Evolutionary conservation across 2,329 filamentous ascomycete species (phyloP).

Genomic region (Clarireedia homoeocarpa): DNA sequence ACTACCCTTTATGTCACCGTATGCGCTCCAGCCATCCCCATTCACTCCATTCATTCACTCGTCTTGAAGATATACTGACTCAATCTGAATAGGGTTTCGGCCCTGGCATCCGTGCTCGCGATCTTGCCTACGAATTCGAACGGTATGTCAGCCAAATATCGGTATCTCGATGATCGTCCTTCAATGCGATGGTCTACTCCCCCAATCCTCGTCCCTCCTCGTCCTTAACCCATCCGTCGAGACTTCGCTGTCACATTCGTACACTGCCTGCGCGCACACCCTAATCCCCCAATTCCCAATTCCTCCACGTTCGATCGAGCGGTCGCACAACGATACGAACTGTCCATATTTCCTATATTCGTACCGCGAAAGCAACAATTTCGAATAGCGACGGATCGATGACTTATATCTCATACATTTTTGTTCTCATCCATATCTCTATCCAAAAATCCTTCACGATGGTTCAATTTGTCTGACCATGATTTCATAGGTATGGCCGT

Average conservation of each 20-base stretch:
- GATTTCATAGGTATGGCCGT: constrained; percentile 71
- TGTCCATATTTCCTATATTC: constrained; percentile 25
- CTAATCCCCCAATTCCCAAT: constrained; percentile 25
- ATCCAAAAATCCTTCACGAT: constrained; percentile 18
- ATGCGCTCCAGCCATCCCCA: constrained; percentile 11
- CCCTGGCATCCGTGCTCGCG: constrained; percentile 95
- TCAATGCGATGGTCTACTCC: constrained; percentile 31
- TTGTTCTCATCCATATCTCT: constrained; percentile 19
- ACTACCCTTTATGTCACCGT: constrained; percentile 91
- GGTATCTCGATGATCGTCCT: constrained; percentile 37
- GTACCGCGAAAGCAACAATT: constrained; percentile 18
- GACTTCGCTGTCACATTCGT: constrained; percentile 38
- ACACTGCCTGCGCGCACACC: constrained; percentile 33
- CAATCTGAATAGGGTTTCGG: constrained; percentile 62
- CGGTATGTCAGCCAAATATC: constrained; percentile 73
- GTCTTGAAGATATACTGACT: constrained; percentile 10
- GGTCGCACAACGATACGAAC: constrained; percentile 28
- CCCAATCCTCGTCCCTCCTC: constrained; percentile 25
- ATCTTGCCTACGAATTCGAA: constrained; percentile 99
- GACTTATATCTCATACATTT: constrained; percentile 20
- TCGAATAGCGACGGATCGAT: constrained; percentile 23
- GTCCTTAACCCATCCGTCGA: constrained; percentile 26
- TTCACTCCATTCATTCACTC: constrained; percentile 2
- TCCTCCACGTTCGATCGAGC: constrained; percentile 32
- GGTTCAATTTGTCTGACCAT: constrained; percentile 21